Evolutionary conservation across 176 grass and related monocot genomes (phyloP), one percentile per base, ranked within the genome.

Genomic region (Olyra latifolia): DNA sequence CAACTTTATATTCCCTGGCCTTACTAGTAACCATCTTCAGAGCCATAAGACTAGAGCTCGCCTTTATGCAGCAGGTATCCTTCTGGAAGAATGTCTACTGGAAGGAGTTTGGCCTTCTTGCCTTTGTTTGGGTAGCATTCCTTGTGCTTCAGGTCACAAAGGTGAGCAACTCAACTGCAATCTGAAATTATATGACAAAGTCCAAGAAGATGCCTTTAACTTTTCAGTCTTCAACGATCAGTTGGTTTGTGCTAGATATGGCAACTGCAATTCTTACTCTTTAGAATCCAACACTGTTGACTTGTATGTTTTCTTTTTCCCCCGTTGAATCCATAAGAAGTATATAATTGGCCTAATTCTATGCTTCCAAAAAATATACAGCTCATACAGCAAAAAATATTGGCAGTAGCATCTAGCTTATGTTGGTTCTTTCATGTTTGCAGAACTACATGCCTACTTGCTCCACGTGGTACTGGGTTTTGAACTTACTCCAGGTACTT

Each of bases 41-140:
- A 25, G 50, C 29, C 14, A 0, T 57, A 8, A 75, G 27, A 72
- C 15, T 54, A 56, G 8, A 24, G 14, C 12, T 22, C 30, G 0
- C 42, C 17, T 55, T 1, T 40, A n/a, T 4, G 8, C 61, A 77
- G 65, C 82, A 98, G 92, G 39, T 77, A n/a, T 69, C 90, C 49
- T 5, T 98, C 58, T 77, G 94, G 80, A 11, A 85, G 17, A 98
- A 94, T 83, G 52, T 94, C 57, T 89, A 70, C 69, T 91, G 90
- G 92, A 94, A 93, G 84, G 88, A 98, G 63, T 45, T 91, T 28
- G 88, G 90, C 24, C 80, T 98, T 52, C 90, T 98, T 32, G 57
- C 81, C 4, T 90, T 91, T 50, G 92, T 91, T 8, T 93, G 92
- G 95, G 6, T 89, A 3, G 67, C 88, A 35, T 95, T 98, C 81